phyloP scores from a whole-genome alignment of 768 basidiomycete species.

The Kwoniella botswanensis region DNA sequence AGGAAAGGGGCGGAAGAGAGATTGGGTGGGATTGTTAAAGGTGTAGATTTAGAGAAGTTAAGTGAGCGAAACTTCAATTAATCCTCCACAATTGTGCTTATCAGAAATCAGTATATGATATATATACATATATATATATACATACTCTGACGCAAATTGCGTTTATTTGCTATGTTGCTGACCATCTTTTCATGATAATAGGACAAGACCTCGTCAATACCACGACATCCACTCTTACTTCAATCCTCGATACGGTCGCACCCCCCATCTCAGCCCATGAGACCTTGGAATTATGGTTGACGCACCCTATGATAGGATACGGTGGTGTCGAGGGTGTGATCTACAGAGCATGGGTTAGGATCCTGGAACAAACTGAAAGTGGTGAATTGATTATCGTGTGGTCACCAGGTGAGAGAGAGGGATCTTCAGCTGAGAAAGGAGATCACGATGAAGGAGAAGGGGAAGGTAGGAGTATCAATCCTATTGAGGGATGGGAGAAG shows the following conservation, averaged over 20 bases:
- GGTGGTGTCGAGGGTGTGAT: slow-evolving; percentile 94
- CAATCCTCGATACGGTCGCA: slow-evolving; percentile 93
- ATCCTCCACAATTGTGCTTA: neutral
- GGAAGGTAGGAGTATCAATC: slow-evolving; percentile 71
- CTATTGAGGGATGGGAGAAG: slow-evolving; percentile 80
- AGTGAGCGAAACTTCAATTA: slow-evolving; percentile 62
- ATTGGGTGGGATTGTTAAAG: slow-evolving; percentile 66
- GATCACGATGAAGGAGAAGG: slow-evolving; percentile 35
- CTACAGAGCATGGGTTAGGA: slow-evolving; percentile 68
- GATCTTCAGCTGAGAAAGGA: neutral
- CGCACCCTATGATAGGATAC: slow-evolving; percentile 95
- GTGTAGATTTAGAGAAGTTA: slow-evolving; percentile 86
- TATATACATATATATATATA: no score
- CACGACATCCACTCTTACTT: slow-evolving; percentile 84
- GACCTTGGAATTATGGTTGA: slow-evolving; percentile 92
- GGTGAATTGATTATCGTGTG: slow-evolving; percentile 51
- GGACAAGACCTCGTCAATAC: slow-evolving; percentile 88
- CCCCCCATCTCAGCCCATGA: slow-evolving; percentile 99
- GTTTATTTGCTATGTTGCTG: neutral
- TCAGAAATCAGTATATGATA: no score
- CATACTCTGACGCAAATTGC: no score
- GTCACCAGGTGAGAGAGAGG: slow-evolving; percentile 33
- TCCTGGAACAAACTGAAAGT: slow-evolving; percentile 59
- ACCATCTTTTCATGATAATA: slow-evolving; percentile 52
- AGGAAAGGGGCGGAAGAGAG: slow-evolving; percentile 49